Evolutionary conservation across 129 eudicot species (phyloP).

Genomic region (Cynara cardunculus): DNA sequence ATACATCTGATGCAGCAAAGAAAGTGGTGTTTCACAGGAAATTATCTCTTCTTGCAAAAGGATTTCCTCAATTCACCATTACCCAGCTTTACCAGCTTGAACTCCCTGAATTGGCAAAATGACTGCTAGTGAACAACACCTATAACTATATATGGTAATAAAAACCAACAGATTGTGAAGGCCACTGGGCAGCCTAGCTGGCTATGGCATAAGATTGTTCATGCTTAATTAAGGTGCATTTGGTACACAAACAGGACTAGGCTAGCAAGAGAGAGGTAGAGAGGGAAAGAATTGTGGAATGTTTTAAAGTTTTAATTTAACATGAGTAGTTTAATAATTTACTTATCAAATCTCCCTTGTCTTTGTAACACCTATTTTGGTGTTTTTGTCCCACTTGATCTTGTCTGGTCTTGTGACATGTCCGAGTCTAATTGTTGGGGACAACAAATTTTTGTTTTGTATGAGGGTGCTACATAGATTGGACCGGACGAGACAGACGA

Average conservation of each 20-base stretch:
- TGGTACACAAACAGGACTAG: neutral
- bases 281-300: neutral
- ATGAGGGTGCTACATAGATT: neutral
- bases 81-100: neutral
- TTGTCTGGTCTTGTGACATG: too few species aligned
- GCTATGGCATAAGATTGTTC: neutral
- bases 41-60: neutral
- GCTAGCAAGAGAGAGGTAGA: neutral
- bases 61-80: neutral
- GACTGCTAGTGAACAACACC: neutral
- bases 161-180: neutral
- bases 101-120: neutral
- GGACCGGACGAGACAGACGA: neutral
- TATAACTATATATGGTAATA: neutral
- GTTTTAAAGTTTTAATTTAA: neutral
- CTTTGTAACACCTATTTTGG: neutral
- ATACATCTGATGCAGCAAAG: slow-evolving; percentile 3
- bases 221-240: neutral
- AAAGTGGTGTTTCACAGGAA: neutral
- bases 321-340: neutral
- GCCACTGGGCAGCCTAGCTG: neutral
- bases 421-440: neutral
- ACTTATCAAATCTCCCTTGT: neutral
- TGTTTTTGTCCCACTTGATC: neutral
- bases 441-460: neutral